Base-by-base conservation (phyloP, 1,139 yeast species). In the Debaryomyces udenii region DNA sequence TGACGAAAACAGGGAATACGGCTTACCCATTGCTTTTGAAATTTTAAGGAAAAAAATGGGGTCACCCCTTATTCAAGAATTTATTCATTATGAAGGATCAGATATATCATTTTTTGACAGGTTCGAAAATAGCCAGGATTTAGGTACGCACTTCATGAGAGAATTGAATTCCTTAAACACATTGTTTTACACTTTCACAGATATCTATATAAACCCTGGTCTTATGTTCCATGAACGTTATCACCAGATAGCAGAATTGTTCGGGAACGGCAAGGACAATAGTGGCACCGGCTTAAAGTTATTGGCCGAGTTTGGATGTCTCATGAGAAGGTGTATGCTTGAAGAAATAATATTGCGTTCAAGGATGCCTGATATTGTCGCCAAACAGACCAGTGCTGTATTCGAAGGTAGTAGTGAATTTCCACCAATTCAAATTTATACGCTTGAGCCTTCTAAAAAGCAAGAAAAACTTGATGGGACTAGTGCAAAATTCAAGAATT, bases 401-500 rank as follows among this genome's bases (percentile, higher is more conserved):
- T 51, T 61, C 2, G 64, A 62, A 5, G 39, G 49, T 6, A 55
- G 59, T n/a, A 51, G 43, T 14, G 69, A 62, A 22, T 52, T 55
- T 28, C 69, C 74, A 4, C 74, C 74, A 3, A 48, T 70, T 6
- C 68, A 66, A 37, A 54, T 72, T 5, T 62, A 60, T 42, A 53
- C 68, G 2, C n/a, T n/a, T 9, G 68, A 66, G 3, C 63, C 66
- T 15, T 26, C 56, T 32, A 49, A 63, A 31, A 52, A 60, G 38
- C 64, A 59, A n/a, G 52, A 57, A 17, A 63, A 63, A 39, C 62
- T 57, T 40, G 74, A 71, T 27, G 70, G 68, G 9, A 71, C 77
- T 3, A 70, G 75, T 34, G 77, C 84, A 1, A 76, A 77, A 46
- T 80, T 69, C 61, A 85, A 84, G 50, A 86, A 85, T 50, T 63